A percentile compares a stretch with the other conserved stretches of the same genome.
Evolutionary conservation across 305 asterid species (phyloP).

Genomic region (Fraxinus baroniana): DNA sequence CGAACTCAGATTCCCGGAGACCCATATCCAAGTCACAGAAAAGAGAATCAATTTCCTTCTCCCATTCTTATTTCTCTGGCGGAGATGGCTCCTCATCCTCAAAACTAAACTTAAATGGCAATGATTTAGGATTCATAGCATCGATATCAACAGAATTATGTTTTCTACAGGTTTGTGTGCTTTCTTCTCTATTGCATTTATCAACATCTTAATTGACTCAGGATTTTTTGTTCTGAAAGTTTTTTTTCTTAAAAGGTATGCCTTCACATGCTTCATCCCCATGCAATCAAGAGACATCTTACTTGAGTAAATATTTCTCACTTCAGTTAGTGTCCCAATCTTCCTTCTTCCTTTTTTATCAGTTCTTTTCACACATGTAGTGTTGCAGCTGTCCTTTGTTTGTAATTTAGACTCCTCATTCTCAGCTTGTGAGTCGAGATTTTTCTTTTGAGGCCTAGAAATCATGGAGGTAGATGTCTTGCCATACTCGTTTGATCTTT

Average conservation of each 20-base stretch:
- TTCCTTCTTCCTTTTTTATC: too few species aligned
- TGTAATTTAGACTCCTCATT: too few species aligned
- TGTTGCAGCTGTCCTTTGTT: too few species aligned
- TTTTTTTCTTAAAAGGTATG: not conserved
- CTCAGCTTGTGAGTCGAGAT: too few species aligned
- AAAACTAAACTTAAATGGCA: constrained; percentile 52
- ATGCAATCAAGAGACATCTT: constrained; percentile 31
- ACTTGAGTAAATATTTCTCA: too few species aligned
- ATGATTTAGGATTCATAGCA: not conserved
- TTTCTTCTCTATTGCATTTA: not conserved
- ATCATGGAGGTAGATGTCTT: too few species aligned
- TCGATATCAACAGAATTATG: constrained; percentile 16
- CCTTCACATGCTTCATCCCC: not conserved
- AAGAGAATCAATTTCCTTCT: constrained; percentile 36
- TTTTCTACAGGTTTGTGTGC: not conserved
- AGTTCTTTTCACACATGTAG: too few species aligned
- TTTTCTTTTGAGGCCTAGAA: too few species aligned
- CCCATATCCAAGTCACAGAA: constrained; percentile 39
- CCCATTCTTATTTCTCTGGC: constrained; percentile 36
- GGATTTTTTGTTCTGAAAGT: not conserved
- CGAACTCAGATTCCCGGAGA: constrained; percentile 26
- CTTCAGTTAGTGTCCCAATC: too few species aligned
- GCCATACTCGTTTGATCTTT: too few species aligned
- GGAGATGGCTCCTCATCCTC: constrained; percentile 43
- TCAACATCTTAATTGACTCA: constrained; percentile 21